Conservation (phyloP, 257 asterid species). For the Haberlea rhodopensis region DNA sequence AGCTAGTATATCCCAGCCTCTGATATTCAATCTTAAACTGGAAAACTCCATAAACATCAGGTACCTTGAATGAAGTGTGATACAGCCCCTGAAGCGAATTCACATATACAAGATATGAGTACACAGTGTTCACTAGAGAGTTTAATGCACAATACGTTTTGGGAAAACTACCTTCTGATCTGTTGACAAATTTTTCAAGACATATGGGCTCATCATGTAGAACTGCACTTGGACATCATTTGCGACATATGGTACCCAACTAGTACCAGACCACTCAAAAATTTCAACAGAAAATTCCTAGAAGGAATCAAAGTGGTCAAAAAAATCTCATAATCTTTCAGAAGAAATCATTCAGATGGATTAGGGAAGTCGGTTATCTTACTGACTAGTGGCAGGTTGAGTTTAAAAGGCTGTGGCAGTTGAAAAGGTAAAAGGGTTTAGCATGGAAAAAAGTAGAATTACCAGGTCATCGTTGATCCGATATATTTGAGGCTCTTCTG, state of each 20-base stretch:
- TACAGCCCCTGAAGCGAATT: constrained; percentile 55
- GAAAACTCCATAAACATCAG: constrained; percentile 91
- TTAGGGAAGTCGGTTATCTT: not conserved
- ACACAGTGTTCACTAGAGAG: not conserved
- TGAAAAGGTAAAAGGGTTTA: not conserved
- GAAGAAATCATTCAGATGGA: not conserved
- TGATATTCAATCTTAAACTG: constrained; percentile 84
- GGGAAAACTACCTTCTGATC: constrained; percentile 53
- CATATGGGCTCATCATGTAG: constrained; percentile 92
- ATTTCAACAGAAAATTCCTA: constrained; percentile 76
- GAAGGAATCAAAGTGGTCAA: constrained; percentile 19
- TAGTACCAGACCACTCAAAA: constrained; percentile 72
- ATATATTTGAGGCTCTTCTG: constrained; percentile 70
- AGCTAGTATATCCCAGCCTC: constrained; percentile 67
- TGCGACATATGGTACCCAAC: constrained; percentile 79
- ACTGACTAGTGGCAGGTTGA: not conserved
- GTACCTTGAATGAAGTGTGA: constrained; percentile 75
- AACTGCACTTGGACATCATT: constrained; percentile 83
- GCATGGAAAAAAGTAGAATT: constrained; percentile 16
- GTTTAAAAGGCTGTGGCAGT: not conserved
- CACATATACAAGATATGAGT: constrained; percentile 17
- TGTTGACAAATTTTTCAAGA: constrained; percentile 78
- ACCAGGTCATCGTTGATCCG: constrained; percentile 83
- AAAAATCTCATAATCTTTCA: not conserved
- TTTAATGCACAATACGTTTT: not conserved